Conservation (phyloP, 2,329 filamentous ascomycete species). For the Colletotrichum sp. region DNA sequence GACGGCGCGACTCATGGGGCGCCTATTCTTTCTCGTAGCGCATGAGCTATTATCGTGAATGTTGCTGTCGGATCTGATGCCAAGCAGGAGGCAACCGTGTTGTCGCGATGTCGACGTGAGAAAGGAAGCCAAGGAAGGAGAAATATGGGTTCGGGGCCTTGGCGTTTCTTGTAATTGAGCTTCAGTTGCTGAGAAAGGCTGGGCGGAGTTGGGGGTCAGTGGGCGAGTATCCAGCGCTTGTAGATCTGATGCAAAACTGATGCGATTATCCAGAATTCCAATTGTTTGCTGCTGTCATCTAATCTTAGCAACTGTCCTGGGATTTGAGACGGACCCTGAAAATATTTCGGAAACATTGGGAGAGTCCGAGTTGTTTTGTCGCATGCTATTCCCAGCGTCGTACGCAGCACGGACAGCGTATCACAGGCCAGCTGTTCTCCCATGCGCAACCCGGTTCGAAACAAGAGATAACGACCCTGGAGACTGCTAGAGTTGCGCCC, state of each 20-base stretch:
- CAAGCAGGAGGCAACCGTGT: neutral
- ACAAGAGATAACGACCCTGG: neutral
- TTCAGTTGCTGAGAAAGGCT: neutral
- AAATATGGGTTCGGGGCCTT: neutral
- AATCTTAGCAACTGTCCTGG: neutral
- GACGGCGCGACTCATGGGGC: neutral
- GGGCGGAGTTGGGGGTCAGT: neutral
- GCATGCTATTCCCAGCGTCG: conserved; percentile 16
- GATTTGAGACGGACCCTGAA: neutral
- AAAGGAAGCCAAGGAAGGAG: neutral
- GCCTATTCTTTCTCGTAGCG: neutral
- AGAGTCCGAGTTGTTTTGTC: neutral
- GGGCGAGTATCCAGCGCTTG: neutral
- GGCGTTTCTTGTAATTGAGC: conserved; percentile 16
- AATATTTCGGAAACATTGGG: neutral
- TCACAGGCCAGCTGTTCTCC: conserved; percentile 15
- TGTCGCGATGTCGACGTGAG: neutral
- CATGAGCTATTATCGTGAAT: neutral
- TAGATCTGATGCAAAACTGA: neutral
- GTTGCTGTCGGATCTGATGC: neutral
- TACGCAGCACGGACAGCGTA: neutral
- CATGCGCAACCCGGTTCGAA: neutral
- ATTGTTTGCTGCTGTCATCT: neutral
- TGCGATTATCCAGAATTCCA: neutral
- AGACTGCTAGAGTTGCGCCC: neutral